Base-by-base conservation (phyloP, 1,284 basidiomycete species). In the Pyrrhoderma lamaoense region DNA sequence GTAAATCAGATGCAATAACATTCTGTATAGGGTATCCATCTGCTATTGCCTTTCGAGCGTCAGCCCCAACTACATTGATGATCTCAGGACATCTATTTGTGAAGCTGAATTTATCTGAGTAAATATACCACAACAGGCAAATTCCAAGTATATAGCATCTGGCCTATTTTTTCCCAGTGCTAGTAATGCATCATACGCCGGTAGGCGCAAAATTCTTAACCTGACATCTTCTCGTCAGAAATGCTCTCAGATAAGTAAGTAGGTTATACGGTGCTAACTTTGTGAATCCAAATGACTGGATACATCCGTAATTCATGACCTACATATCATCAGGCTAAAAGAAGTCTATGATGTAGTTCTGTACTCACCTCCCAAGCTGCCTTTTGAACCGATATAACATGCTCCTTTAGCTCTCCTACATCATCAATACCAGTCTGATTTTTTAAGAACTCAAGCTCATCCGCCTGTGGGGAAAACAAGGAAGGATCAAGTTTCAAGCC, bases 71-170 rank as follows among this genome's bases (percentile, higher is more conserved):
- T 62, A 19, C 1, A 40, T 11, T 27, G 9, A n/a, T 27, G n/a
- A n/a, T n/a, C n/a, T n/a, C n/a, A n/a, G n/a, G n/a, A n/a, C n/a
- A n/a, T 21, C 14, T 13, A 5, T 21, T 11, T 2, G 18, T 25
- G 8, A 1, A 53, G 21, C 21, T 22, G 9, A 16, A 22, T 18
- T 5, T 16, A 5, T 16, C n/a, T 36, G 8, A 62, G 57, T 8
- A 37, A 2, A 59, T 61, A 25, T 44, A 67, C 65, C 59, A 34
- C 65, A 63, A 43, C 65, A 67, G 34, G 61, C 65, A 14, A 66
- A 51, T 18, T 66, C 65, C 21, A 67, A 54, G 35, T 65, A 52
- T 14, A 64, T 52, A 16, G 63, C 61, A 2, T 56, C 59, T 7
- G 56, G 27, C 18, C 62, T 54, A 47, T 62, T 58, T 45, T 42